A percentile compares a stretch with the other conserved stretches of the same genome.
phyloP scores from a whole-genome alignment of 108 stramenopile species.

The Cyclostephanos tholiformis region DNA sequence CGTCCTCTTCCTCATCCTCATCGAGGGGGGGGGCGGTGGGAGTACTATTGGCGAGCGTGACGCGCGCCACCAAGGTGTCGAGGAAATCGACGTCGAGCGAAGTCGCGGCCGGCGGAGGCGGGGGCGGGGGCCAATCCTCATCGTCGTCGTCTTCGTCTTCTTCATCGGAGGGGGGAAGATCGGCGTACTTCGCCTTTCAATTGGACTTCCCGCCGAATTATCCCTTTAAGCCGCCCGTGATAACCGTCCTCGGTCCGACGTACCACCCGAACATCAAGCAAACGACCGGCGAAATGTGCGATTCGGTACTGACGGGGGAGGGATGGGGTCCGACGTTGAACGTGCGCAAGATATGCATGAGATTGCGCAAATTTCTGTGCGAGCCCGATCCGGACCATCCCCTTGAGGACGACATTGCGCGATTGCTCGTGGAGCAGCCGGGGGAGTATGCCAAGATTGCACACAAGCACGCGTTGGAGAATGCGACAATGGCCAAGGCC shows the following conservation, averaged over 20 bases:
- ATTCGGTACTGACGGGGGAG: conserved; percentile 64
- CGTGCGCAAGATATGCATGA: conserved; percentile 36
- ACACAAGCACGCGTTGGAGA: conserved; percentile 14
- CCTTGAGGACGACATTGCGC: conserved; percentile 46
- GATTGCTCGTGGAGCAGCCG: conserved; percentile 43
- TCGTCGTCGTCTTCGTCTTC: background rate
- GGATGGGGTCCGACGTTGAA: conserved; percentile 68
- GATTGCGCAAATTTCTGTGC: conserved; percentile 46
- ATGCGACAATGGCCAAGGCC: background rate
- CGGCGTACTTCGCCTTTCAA: conserved; percentile 50
- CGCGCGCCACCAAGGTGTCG: conserved; percentile 25
- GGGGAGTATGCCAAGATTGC: conserved; percentile 33
- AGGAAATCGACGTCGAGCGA: conserved; percentile 25
- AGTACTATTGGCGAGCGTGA: conserved; percentile 34
- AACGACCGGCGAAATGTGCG: conserved; percentile 77
- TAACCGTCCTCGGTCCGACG: conserved; percentile 65
- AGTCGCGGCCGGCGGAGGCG: background rate
- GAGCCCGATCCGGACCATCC: conserved; percentile 56
- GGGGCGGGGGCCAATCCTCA: background rate
- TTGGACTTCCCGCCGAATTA: conserved; percentile 46
- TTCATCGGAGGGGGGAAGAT: background rate
- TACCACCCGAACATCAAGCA: conserved; percentile 85
- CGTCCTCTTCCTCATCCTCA: conserved; percentile 3
- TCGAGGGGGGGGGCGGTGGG: conserved; percentile 3
- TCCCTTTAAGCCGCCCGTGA: conserved; percentile 77